These are phyloP conservation scores for Mycosphaerella sp. DNA, from an alignment of 2,329 filamentous ascomycete species.

Conservation along the genomic window DNA sequence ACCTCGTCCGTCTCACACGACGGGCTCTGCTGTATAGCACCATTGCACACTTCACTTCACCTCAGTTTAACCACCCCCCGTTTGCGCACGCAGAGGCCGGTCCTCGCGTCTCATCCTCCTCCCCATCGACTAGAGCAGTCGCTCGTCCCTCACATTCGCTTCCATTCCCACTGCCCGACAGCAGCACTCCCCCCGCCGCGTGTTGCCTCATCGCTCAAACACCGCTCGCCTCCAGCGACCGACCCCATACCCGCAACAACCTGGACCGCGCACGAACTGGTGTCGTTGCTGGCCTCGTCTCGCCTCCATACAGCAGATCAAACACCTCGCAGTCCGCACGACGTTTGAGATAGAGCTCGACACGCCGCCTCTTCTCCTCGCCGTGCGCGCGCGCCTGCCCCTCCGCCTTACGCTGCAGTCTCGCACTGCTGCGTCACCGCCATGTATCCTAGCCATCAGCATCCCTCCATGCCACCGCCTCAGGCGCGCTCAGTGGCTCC, in stretches of 20 bases:
- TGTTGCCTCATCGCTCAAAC: background rate
- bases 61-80: conserved; percentile 3
- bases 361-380: conserved; percentile 1
- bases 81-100: conserved; percentile 21
- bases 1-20: conserved; percentile 1
- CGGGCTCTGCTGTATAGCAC: conserved; percentile 2
- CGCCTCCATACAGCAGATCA: conserved; percentile 7
- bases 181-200: background rate
- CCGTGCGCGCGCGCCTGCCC: background rate
- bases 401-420: background rate
- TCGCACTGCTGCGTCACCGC: background rate
- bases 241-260: conserved; percentile 3
- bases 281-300: conserved; percentile 17
- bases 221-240: background rate
- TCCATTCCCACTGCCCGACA: background rate
- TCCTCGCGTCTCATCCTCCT: conserved; percentile 12
- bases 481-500: conserved; percentile 67
- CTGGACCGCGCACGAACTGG: conserved; percentile 18
- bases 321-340: background rate
- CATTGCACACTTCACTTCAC: conserved; percentile 9
- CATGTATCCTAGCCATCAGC: conserved; percentile 51
- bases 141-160: conserved; percentile 15
- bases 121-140: conserved; percentile 11
- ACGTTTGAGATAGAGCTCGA: conserved; percentile 12
- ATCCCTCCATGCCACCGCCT: conserved; percentile 76